phyloP scores from a whole-genome alignment of 257 asterid species.

The Mentha longifolia region DNA sequence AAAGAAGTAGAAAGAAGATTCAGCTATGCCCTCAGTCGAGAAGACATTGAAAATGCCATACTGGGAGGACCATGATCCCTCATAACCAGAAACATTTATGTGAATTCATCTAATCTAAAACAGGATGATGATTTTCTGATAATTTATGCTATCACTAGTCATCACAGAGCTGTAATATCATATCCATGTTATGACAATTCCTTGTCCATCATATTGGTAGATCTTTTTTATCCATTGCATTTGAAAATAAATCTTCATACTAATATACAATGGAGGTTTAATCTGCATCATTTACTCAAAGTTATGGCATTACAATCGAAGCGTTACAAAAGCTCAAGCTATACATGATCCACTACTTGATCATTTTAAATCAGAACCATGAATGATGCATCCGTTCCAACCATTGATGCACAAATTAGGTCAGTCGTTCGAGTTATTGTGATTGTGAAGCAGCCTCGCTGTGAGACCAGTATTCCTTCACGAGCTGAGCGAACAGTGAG shows the following conservation, averaged over 20 bases:
- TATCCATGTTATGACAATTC: neutral
- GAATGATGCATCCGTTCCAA: neutral
- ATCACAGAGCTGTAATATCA: neutral
- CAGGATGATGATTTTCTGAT: neutral
- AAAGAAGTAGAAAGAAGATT: conserved; percentile 93
- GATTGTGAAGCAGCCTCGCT: conserved; percentile 48
- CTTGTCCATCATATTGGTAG: neutral
- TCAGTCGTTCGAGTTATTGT: conserved; percentile 25
- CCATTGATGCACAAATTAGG: no score
- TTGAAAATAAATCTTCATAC: neutral
- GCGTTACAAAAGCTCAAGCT: conserved; percentile 10
- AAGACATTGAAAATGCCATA: conserved; percentile 94
- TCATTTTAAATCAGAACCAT: conserved; percentile 14
- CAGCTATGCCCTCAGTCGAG: conserved; percentile 94
- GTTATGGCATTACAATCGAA: neutral
- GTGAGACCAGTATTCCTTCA: conserved; percentile 90
- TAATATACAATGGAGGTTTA: neutral
- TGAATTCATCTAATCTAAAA: no score
- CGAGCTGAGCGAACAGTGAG: conserved; percentile 80
- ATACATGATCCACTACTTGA: conserved; percentile 11
- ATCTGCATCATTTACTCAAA: neutral
- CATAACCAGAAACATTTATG: neutral
- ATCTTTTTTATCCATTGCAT: neutral
- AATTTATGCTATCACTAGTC: neutral
- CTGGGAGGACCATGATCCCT: conserved; percentile 83